Percentiles rank a stretch among this genome's conserved stretches.
Conservation (phyloP, 1,284 basidiomycete species). For the Fomitopsis palustris region DNA sequence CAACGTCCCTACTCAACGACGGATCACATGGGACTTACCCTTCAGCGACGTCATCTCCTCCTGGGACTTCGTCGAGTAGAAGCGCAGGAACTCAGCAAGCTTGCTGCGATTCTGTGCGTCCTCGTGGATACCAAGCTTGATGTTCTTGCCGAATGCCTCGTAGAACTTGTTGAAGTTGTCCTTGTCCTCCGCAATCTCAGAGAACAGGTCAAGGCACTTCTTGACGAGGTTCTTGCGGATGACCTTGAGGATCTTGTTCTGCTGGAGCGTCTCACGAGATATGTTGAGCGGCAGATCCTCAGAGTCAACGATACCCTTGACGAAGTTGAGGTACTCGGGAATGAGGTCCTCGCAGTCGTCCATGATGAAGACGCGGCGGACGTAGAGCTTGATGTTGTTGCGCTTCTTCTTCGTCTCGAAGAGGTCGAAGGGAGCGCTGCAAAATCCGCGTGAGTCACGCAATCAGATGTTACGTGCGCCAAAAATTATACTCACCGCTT, state of each 20-base stretch:
- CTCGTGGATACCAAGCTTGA: slow-evolving; percentile 99
- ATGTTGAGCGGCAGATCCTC: slow-evolving; percentile 99
- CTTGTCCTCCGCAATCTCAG: slow-evolving; percentile 99
- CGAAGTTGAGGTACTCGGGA: slow-evolving; percentile 99
- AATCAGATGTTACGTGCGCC: background rate
- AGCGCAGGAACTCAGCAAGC: slow-evolving; percentile 99
- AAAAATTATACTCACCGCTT: slow-evolving; percentile 67
- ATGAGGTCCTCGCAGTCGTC: slow-evolving; percentile 99
- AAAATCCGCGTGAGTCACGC: slow-evolving; percentile 13
- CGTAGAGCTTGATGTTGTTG: slow-evolving; percentile 99
- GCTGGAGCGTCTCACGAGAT: slow-evolving; percentile 99
- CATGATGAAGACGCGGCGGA: slow-evolving; percentile 99
- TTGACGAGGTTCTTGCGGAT: slow-evolving; percentile 99
- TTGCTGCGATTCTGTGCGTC: slow-evolving; percentile 99
- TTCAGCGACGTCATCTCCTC: slow-evolving; percentile 96
- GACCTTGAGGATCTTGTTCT: slow-evolving; percentile 99
- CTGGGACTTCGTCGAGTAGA: slow-evolving; percentile 93
- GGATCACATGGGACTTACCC: slow-evolving; percentile 46
- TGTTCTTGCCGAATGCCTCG: slow-evolving; percentile 94
- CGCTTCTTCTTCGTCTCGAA: slow-evolving; percentile 99
- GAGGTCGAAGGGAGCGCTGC: slow-evolving; percentile 94
- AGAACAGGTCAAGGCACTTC: slow-evolving; percentile 95
- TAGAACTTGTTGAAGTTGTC: slow-evolving; percentile 99
- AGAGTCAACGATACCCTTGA: slow-evolving; percentile 99
- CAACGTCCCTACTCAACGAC: background rate